Percentiles rank a stretch among this genome's conserved stretches.
These are phyloP conservation scores for Marsdenia floribunda DNA, from an alignment of 257 asterid species.

Conservation along the genomic window DNA sequence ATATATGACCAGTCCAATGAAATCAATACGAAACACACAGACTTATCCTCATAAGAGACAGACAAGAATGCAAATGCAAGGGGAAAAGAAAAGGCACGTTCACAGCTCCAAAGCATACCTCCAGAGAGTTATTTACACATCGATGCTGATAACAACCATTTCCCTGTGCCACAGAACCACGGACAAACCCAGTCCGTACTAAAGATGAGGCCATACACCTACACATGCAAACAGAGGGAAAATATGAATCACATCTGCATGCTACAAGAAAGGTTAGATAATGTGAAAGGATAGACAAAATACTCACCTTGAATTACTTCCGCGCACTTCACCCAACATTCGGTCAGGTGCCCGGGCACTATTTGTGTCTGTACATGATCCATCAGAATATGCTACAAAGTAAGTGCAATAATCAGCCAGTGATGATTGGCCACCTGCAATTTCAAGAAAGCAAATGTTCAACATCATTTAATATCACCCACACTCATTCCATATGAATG, in stretches of 20 bases:
- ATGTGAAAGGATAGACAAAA: background rate
- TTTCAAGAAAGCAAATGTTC: constrained; percentile 9
- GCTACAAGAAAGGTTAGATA: background rate
- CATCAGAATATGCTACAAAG: constrained; percentile 95
- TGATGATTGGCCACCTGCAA: constrained; percentile 96
- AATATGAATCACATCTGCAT: constrained; percentile 1
- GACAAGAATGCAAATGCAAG: background rate
- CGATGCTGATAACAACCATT: constrained; percentile 91
- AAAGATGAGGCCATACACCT: constrained; percentile 94
- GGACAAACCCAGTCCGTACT: constrained; percentile 85
- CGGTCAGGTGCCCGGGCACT: constrained; percentile 96
- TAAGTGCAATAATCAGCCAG: constrained; percentile 99
- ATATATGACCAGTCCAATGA: background rate
- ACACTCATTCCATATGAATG: background rate
- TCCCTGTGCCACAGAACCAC: constrained; percentile 88
- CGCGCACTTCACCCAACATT: constrained; percentile 98
- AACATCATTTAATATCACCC: background rate
- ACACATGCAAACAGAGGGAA: constrained; percentile 5
- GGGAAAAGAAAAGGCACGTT: background rate
- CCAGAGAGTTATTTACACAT: constrained; percentile 62
- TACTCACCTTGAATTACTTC: constrained; percentile 72
- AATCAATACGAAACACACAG: background rate
- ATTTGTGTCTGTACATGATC: constrained; percentile 93
- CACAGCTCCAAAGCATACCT: constrained; percentile 43
- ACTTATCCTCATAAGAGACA: too few relatives aligned